phyloP scores from a whole-genome alignment of 1,284 basidiomycete genomes.

The Irpex sp. region DNA sequence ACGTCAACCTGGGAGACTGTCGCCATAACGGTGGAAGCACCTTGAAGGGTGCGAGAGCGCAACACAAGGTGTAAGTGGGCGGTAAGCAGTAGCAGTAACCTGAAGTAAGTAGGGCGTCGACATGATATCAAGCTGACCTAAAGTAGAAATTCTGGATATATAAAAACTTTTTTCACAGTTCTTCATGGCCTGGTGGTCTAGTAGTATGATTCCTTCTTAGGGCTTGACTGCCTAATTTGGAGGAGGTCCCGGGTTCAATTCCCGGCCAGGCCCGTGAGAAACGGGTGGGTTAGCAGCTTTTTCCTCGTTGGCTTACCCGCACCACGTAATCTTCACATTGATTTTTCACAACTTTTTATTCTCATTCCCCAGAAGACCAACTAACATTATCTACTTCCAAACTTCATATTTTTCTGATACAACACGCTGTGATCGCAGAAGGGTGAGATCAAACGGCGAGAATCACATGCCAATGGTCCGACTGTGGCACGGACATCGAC shows the following conservation, averaged over 20 bases:
- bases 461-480: background rate
- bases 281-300: background rate
- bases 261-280: slow-evolving; percentile 65
- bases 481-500: background rate
- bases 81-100: background rate
- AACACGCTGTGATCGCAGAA: background rate
- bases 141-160: background rate
- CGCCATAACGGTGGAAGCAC: slow-evolving; percentile 40
- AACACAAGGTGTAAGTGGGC: background rate
- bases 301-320: background rate
- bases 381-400: too few species aligned
- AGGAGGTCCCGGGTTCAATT: slow-evolving; percentile 79
- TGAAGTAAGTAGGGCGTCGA: too few species aligned
- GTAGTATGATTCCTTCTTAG: slow-evolving; percentile 7
- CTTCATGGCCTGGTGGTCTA: slow-evolving; percentile 6
- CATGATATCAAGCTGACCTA: too few species aligned
- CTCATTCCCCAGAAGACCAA: too few species aligned
- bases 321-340: background rate
- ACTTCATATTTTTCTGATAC: too few species aligned
- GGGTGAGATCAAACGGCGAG: background rate
- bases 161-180: too few species aligned
- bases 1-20: slow-evolving; percentile 55
- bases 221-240: slow-evolving; percentile 1
- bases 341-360: too few species aligned
- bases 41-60: background rate